Percentiles rank a stretch among this genome's conserved stretches.
These are phyloP conservation scores for Globisporangium middletonii DNA, from an alignment of 352 stramenopile species.

Conservation along the genomic window DNA sequence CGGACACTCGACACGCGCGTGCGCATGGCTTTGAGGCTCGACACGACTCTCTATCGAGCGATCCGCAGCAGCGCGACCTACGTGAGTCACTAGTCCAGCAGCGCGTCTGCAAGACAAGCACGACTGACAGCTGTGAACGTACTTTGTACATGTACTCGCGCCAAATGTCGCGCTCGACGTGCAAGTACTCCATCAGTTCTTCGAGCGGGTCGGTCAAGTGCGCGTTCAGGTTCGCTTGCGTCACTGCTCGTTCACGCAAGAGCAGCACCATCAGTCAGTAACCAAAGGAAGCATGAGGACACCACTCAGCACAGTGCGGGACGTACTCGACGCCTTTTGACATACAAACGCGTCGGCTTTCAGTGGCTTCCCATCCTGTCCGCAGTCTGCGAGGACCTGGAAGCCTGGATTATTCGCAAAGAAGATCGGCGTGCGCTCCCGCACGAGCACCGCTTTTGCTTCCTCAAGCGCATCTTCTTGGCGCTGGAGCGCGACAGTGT, in stretches of 20 bases:
- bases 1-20: slow-evolving; percentile 48
- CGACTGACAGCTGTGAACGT: neutral
- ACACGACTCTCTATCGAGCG: slow-evolving; percentile 50
- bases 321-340: slow-evolving; percentile 64
- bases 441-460: slow-evolving; percentile 49
- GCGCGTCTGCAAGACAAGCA: too few relatives aligned
- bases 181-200: slow-evolving; percentile 77
- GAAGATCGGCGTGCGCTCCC: slow-evolving; percentile 57
- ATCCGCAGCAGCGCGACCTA: too few relatives aligned
- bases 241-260: slow-evolving; percentile 21
- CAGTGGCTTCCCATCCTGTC: slow-evolving; percentile 23
- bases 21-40: slow-evolving; percentile 63
- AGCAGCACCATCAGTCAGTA: neutral
- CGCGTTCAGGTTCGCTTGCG: slow-evolving; percentile 65
- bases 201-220: slow-evolving; percentile 73
- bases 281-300: neutral
- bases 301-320: too few relatives aligned
- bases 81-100: too few relatives aligned
- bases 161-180: slow-evolving; percentile 72
- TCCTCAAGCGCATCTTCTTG: slow-evolving; percentile 39
- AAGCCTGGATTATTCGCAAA: slow-evolving; percentile 74
- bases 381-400: slow-evolving; percentile 27
- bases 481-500: slow-evolving; percentile 28
- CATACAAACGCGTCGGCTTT: slow-evolving; percentile 60
- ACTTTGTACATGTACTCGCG: slow-evolving; percentile 83